These are phyloP conservation scores for Achaetomiella virescens DNA, from an alignment of 495 filamentous ascomycete genomes.

Conservation along the genomic window DNA sequence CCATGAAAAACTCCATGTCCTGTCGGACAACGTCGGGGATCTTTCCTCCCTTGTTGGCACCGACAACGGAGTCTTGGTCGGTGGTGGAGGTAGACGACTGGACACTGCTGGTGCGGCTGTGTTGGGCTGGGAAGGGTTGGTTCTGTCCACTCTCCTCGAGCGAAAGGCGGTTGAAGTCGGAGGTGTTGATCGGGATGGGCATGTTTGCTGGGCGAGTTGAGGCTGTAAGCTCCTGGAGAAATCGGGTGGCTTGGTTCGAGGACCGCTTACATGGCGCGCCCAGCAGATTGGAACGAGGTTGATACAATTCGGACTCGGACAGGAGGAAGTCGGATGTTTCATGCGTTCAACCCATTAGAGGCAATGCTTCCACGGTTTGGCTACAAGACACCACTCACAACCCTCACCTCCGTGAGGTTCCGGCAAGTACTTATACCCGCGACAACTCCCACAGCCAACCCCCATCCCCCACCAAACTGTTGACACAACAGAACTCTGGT, in stretches of 20 bases:
- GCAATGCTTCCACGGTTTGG: background rate
- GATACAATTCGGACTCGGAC: too few relatives aligned
- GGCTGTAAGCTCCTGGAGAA: too few relatives aligned
- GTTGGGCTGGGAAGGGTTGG: background rate
- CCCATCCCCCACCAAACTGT: slow-evolving; percentile 1
- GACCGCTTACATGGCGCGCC: too few relatives aligned
- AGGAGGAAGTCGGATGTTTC: background rate
- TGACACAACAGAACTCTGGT: slow-evolving; percentile 11
- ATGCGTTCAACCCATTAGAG: background rate
- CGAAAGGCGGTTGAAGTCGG: background rate
- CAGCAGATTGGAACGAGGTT: too few relatives aligned
- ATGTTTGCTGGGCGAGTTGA: background rate
- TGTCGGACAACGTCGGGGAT: slow-evolving; percentile 4
- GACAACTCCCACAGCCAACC: background rate
- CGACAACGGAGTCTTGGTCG: background rate
- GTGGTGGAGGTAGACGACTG: slow-evolving; percentile 10
- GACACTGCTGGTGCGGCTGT: slow-evolving; percentile 10
- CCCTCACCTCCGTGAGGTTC: background rate
- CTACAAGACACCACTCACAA: background rate
- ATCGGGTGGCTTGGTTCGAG: too few relatives aligned
- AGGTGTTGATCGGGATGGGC: background rate
- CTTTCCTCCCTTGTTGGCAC: background rate
- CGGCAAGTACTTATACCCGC: background rate
- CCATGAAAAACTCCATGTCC: slow-evolving; percentile 19
- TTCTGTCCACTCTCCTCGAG: background rate